Percentiles rank a stretch among this genome's conserved stretches.
These are phyloP conservation scores for Thielaviopsis cerberus DNA, from an alignment of 2,329 filamentous ascomycete species.

Conservation along the genomic window DNA sequence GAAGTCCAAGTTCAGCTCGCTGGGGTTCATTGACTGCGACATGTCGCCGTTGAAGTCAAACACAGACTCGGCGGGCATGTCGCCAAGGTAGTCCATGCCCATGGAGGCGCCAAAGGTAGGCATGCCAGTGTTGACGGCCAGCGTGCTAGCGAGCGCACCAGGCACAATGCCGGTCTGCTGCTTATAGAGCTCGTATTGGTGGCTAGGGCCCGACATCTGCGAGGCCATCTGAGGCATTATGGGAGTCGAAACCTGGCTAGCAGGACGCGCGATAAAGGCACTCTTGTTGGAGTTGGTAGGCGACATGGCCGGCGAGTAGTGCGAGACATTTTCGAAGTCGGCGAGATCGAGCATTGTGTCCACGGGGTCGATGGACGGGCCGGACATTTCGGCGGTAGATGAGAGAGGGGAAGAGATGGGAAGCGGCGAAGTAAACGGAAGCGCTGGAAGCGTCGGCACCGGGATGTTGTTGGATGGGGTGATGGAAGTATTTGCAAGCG, in stretches of 20 bases:
- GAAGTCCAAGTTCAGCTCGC: conserved; percentile 47
- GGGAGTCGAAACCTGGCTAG: conserved; percentile 36
- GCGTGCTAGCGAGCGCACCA: conserved; percentile 61
- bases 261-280: conserved; percentile 30
- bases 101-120: conserved; percentile 33
- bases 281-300: conserved; percentile 35
- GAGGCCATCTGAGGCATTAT: conserved; percentile 31
- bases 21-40: conserved; percentile 40
- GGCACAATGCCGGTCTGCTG: conserved; percentile 87
- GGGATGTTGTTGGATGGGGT: not conserved
- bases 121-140: conserved; percentile 44
- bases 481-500: not conserved
- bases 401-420: not conserved
- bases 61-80: conserved; percentile 42
- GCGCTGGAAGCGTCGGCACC: not conserved
- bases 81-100: conserved; percentile 32
- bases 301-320: conserved; percentile 42
- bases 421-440: not conserved
- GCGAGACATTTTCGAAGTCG: conserved; percentile 41
- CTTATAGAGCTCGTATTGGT: conserved; percentile 87
- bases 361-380: conserved; percentile 30
- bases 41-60: conserved; percentile 58
- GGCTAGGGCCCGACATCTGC: conserved; percentile 63
- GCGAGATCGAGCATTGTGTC: conserved; percentile 43
- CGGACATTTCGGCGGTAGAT: conserved; percentile 15